A percentile compares a stretch with the other conserved stretches of the same genome.
Evolutionary conservation across 108 stramenopile species (phyloP).

Genomic region (Fragilariopsis cylindrus): DNA sequence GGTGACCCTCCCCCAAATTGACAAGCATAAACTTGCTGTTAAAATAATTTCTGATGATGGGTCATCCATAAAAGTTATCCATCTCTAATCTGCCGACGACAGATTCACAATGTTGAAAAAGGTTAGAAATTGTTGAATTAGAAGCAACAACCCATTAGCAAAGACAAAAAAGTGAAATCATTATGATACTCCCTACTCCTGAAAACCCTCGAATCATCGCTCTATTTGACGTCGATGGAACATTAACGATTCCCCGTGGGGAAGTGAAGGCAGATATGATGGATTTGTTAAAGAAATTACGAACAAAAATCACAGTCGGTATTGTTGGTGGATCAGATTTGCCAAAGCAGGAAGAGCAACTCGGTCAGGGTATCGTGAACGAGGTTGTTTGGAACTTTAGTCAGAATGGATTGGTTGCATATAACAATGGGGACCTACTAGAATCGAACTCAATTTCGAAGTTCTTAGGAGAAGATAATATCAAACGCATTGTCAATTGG

Average conservation of each 20-base stretch:
- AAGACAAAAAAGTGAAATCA: neutral
- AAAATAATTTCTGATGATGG: too few relatives aligned
- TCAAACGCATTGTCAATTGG: constrained; percentile 97
- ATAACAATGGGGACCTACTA: constrained; percentile 84
- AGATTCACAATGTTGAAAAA: too few relatives aligned
- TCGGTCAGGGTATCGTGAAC: constrained; percentile 85
- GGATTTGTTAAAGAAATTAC: constrained; percentile 84
- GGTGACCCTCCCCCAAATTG: too few relatives aligned
- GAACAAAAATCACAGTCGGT: constrained; percentile 93
- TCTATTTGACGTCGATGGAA: constrained; percentile 99
- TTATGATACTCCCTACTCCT: constrained; percentile 35
- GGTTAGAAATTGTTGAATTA: too few relatives aligned
- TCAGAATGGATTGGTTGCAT: constrained; percentile 99
- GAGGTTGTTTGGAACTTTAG: constrained; percentile 97
- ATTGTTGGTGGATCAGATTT: constrained; percentile 98
- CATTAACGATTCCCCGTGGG: constrained; percentile 95
- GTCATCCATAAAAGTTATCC: too few relatives aligned
- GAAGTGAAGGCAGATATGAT: constrained; percentile 90
- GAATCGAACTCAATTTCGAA: constrained; percentile 89
- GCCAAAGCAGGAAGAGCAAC: constrained; percentile 98
- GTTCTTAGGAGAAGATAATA: constrained; percentile 95
- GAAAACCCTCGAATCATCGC: constrained; percentile 91
- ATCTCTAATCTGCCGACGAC: too few relatives aligned
- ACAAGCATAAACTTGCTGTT: too few relatives aligned
- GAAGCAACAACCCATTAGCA: neutral